Base-by-base conservation (phyloP, 192 early-diverging fungal genomes). In the Coemansia sp. region DNA sequence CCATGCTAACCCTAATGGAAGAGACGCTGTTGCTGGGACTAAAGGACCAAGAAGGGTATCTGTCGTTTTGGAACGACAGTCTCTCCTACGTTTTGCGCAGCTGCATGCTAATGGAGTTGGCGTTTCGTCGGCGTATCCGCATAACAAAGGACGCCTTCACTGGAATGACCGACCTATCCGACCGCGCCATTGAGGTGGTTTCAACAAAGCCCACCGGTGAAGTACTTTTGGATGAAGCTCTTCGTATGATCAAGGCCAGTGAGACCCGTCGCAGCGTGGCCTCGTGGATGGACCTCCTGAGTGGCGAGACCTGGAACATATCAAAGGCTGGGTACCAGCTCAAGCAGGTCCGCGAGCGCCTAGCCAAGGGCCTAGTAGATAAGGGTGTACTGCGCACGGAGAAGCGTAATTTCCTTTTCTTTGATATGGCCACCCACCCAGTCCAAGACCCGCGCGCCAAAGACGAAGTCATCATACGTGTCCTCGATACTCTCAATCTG, bases 31-130 rank as follows among this genome's bases (percentile, higher is more conserved):
- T 99, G 57, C 64, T 99, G 41, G 96, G 96, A 10, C 83, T 97
- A 48, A 99, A 99, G 75, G 96, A 99, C 77, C 66, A 75, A 42
- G 83, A 96, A 87, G 96, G 96, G 2, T 95, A 96, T 65, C 86
- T 99, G 38, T 96, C 94, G 25, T 99, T 99, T 75, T 99, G 96
- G 96, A 99, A 99, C 80, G 96, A 99, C 82, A 95, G 94, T 75
- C 94, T 99, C 59, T 95, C 94, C 21, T 99, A 99, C 81, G 92
- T 95, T 1, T 78, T 99, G 16, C 86, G 96, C 65, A 95, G 95
- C 13, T 92, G 91, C 63, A 99, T 99, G 70, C 83, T 99, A 36
- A 95, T 97, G 85, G 96, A 99, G 81, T 84, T 99, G 8, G 96
- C 95, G 7, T 88, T 99, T 59, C 88, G 96, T 14, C 89, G 90